Conservation (phyloP, 2,329 filamentous ascomycete genomes). For the Clarireedia hainanense region DNA sequence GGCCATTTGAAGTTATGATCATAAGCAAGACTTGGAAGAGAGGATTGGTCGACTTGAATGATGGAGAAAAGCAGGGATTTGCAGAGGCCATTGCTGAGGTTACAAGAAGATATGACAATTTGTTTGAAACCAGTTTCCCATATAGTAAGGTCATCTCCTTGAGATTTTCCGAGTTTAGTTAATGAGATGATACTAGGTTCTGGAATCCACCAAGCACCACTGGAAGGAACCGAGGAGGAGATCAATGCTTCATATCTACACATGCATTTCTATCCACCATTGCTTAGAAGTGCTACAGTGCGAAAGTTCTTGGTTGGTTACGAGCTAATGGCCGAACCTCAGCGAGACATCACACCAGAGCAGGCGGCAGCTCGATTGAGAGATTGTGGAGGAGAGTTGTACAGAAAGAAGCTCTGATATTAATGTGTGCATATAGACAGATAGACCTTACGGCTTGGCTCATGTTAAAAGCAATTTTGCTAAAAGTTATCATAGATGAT, state of each 20-base stretch:
- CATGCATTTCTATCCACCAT: conserved; percentile 94
- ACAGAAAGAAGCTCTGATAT: conserved; percentile 49
- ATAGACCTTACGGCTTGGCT: neutral
- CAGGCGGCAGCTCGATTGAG: conserved; percentile 74
- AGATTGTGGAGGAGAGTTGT: conserved; percentile 73
- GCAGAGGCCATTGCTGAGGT: conserved; percentile 83
- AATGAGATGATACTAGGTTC: conserved; percentile 48
- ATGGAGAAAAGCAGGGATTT: conserved; percentile 62
- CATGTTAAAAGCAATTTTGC: neutral
- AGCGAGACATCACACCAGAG: conserved; percentile 95
- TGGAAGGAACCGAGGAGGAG: conserved; percentile 74
- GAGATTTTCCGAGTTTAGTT: neutral
- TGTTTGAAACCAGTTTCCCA: conserved; percentile 94
- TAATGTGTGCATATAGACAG: neutral
- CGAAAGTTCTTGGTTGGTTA: conserved; percentile 96
- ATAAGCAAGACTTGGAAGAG: conserved; percentile 78
- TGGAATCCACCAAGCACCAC: conserved; percentile 89
- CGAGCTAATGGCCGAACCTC: conserved; percentile 95
- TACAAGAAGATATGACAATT: conserved; percentile 86
- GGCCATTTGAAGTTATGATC: conserved; percentile 95
- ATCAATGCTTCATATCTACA: conserved; percentile 85
- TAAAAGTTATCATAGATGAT: too few relatives aligned
- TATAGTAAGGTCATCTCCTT: conserved; percentile 57
- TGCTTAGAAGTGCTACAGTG: conserved; percentile 86
- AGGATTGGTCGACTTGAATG: conserved; percentile 72